Conservation (phyloP, 192 early-diverging fungal genomes). For the Coemansia sp. region DNA sequence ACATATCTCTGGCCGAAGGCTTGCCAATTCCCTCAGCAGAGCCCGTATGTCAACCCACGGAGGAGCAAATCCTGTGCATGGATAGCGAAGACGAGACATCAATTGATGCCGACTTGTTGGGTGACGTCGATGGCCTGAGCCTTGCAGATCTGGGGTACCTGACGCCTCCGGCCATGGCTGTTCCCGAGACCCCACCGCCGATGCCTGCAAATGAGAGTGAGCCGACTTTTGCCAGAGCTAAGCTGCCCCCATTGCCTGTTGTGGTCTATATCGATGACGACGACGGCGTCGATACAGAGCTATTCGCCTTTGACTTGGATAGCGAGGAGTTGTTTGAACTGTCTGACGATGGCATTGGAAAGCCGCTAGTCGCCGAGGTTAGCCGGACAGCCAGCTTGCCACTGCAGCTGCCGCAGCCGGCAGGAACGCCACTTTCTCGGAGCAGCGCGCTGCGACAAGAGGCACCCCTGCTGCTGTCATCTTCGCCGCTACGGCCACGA, state of each 20-base stretch:
- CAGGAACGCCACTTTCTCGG: background rate
- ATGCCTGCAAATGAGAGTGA: background rate
- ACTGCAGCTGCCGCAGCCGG: background rate
- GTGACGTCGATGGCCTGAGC: background rate
- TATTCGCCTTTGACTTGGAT: constrained; percentile 27
- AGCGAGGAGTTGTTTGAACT: constrained; percentile 27
- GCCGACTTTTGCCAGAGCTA: background rate
- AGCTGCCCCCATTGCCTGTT: background rate
- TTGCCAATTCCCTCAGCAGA: background rate
- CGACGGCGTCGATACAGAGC: constrained; percentile 5
- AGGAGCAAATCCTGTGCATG: constrained; percentile 7
- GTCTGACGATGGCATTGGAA: constrained; percentile 17
- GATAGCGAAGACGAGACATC: constrained; percentile 17
- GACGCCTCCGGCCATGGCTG: constrained; percentile 26
- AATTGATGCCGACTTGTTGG: background rate
- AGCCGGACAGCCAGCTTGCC: background rate
- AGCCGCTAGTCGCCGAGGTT: background rate
- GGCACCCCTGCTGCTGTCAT: background rate
- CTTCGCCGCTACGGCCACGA: constrained; percentile 2
- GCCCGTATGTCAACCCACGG: background rate
- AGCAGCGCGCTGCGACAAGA: background rate
- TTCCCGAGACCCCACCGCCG: constrained; percentile 5
- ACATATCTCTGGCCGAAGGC: background rate
- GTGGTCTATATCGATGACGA: constrained; percentile 18
- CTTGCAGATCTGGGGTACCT: constrained; percentile 18